Base-by-base conservation (phyloP, 2,329 filamentous ascomycete species). In the Calcarisporium arbuscula region DNA sequence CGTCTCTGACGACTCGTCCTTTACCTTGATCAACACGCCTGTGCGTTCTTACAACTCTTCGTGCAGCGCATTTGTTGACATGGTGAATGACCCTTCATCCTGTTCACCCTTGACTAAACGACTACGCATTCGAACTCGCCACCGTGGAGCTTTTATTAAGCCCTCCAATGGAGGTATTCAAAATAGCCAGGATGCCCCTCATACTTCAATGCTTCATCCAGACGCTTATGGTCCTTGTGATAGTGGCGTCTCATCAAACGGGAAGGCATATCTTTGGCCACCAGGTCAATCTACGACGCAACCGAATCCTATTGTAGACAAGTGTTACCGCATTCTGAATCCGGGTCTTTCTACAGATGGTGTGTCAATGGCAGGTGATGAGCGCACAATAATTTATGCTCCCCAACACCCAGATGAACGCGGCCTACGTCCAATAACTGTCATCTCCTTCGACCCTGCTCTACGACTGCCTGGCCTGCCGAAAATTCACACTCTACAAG, bases 21-120 rank as follows among this genome's bases (percentile, higher is more conserved):
- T 73, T 32, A 70, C 72, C 6, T 59, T 77, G 8, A 64, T 67
- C 23, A 67, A 70, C 34, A 77, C 71, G 9, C 68, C 70, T 28
- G 54, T 77, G 28, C 65, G 72, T 17, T 62, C 66, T 4, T 83
- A 83, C 49, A 65, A 72, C 32, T 52, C 63, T 10, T 59, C 64
- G 3, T 68, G 67, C 41, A 63, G 62, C 16, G 64, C 76, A 0
- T 82, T 76, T 45, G 35, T 82, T 5, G 79, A 83, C 43, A 51
- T 83, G 0, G 68, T 80, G 6, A 65, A 78, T 41, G 67, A 74
- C 40, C 56, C 67, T 4, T 31, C 52, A 61, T 52, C 20, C 27
- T 16, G 46, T 28, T 42, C 50, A 2, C 38, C 43, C 4, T 45
- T 53, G n/a, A 41, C 51, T 5, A 57, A 57, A 32, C 41, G 60